A percentile compares a stretch with the other conserved stretches of the same genome.
Evolutionary conservation across 371 early-diverging fungal species (phyloP).

Genomic region (Lichtheimia hyalospora): DNA sequence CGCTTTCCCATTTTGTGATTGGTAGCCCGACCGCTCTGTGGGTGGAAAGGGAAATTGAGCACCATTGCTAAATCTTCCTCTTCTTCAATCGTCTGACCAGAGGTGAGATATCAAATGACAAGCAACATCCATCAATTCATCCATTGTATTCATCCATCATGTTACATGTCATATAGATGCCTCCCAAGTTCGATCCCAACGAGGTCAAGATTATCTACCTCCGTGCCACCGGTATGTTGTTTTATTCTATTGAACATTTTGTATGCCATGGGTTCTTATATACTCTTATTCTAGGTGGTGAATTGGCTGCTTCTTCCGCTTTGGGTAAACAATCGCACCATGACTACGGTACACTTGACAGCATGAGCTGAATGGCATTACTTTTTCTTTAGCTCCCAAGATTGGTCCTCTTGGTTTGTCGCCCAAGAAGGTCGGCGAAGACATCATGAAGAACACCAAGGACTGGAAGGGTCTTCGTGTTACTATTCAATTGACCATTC

Average conservation of each 20-base stretch:
- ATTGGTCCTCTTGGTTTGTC: slow-evolving; percentile 99
- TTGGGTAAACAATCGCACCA: slow-evolving; percentile 87
- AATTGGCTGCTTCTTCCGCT: slow-evolving; percentile 97
- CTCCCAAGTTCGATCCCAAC: slow-evolving; percentile 89
- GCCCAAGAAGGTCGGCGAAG: slow-evolving; percentile 99
- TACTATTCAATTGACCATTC: slow-evolving; percentile 97
- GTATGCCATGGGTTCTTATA: neutral
- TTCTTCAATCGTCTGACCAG: slow-evolving; percentile 2
- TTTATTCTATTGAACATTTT: neutral
- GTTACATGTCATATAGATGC: slow-evolving; percentile 32
- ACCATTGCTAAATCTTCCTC: neutral
- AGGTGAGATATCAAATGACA: neutral
- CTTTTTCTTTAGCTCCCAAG: slow-evolving; percentile 73
- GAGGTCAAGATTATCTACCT: slow-evolving; percentile 92
- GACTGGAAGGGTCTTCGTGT: slow-evolving; percentile 99
- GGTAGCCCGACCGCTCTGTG: neutral
- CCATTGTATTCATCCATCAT: slow-evolving; percentile 15
- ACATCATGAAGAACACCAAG: slow-evolving; percentile 99
- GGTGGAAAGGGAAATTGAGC: neutral
- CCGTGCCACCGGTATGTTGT: slow-evolving; percentile 87
- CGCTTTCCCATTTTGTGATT: neutral
- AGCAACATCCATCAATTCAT: slow-evolving; percentile 18
- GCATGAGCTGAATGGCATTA: neutral
- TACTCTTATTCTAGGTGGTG: slow-evolving; percentile 61
- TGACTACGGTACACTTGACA: neutral